Evolutionary conservation across 176 grass and related monocot genomes (phyloP), one percentile per base, ranked within the genome.

Genomic region (Thinopyrum elongatum): DNA sequence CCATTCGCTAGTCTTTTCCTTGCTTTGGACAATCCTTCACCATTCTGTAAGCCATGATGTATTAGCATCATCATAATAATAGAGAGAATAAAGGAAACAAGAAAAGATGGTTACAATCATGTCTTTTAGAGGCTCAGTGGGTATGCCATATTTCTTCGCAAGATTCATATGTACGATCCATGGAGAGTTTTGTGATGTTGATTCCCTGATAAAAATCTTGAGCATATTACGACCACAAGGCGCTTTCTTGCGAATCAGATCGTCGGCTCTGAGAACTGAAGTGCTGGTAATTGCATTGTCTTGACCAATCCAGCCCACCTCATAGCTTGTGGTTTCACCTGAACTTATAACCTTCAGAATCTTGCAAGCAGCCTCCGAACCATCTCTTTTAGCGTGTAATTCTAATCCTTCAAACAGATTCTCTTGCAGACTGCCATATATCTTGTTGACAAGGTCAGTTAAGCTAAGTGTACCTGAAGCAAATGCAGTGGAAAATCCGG

Each of bases 251-350:
- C 42, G 78, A 70, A 92, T 84, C 47, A 98, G 70, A 77, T 95
- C 90, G 55, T 90, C 79, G 58, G 86, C 82, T 86, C 93, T 92
- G 64, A 98, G 31, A 30, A 92, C 23, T 71, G 91, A 90, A 78
- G 86, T 94, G 53, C 78, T 80, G 41, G 58, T 72, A 79, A 94
- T 35, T 83, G 91, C 81, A 84, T 92, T 94, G 21, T 86, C 86
- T 87, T 85, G 82, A 82, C 86, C 89, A 83, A 94, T 69, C 96
- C 96, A 98, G 82, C 91, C 91, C 59, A 98, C 89, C 82, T 91
- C 79, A 14, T 88, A 98, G 57, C 67, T 88, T 15, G 65, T 80
- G 83, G 74, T 85, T 22, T 85, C 53, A 30, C 75, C 82, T 84
- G 91, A 83, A 42, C 76, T 51, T 83, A 91, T 79, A 82, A 90